These are phyloP conservation scores for Mucor lusitanicus DNA, from an alignment of 371 early-diverging fungal species.

Conservation along the genomic window DNA sequence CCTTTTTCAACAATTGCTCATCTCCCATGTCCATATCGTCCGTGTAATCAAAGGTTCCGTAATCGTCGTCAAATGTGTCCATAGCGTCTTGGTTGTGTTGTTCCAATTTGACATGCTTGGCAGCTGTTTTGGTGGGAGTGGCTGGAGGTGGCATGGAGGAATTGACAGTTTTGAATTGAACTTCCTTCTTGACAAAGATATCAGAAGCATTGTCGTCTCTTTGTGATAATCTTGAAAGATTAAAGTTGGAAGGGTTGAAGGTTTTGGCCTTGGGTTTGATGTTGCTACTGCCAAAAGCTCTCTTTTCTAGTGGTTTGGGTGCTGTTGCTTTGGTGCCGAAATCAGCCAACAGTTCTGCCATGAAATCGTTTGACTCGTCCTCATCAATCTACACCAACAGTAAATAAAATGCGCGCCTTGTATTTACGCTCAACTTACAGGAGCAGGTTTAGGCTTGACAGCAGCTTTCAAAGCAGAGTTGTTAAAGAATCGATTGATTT, in stretches of 20 bases:
- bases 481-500: conserved; percentile 32
- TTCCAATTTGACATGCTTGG: background rate
- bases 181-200: conserved; percentile 1
- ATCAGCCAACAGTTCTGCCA: conserved; percentile 27
- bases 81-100: background rate
- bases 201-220: background rate
- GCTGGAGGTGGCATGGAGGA: background rate
- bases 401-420: background rate
- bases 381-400: conserved; percentile 7
- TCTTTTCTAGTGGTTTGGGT: background rate
- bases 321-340: conserved; percentile 5
- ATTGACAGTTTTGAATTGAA: background rate
- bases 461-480: conserved; percentile 18
- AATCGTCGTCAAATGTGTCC: background rate
- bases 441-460: conserved; percentile 15
- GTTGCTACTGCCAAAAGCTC: background rate
- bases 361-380: conserved; percentile 32
- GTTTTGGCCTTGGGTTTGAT: background rate
- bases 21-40: conserved; percentile 20
- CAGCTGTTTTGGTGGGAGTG: background rate
- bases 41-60: background rate
- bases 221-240: background rate
- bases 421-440: conserved; percentile 5
- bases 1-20: conserved; percentile 9
- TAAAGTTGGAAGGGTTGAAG: background rate